Conservation (phyloP, 1,284 basidiomycete species). For the Marasmius fiardii region DNA sequence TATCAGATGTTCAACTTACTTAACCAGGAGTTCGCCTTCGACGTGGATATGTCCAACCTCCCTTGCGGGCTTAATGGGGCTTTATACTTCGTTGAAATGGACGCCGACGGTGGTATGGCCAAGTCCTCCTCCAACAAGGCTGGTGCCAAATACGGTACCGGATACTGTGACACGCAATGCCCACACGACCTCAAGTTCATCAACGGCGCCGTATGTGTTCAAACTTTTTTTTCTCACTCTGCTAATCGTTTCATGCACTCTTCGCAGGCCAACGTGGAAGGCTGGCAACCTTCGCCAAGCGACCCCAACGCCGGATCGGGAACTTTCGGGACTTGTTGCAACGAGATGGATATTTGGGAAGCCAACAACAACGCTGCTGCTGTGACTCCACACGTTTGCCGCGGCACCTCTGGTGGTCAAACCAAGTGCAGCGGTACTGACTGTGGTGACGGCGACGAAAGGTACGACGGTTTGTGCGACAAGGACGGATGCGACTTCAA, state of each 20-base stretch:
- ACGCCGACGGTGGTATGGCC: conserved; percentile 49
- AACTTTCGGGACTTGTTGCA: conserved; percentile 47
- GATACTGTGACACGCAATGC: conserved; percentile 59
- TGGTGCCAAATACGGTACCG: conserved; percentile 54
- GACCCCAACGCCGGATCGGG: conserved; percentile 32
- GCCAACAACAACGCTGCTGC: conserved; percentile 49
- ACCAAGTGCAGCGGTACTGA: conserved; percentile 32
- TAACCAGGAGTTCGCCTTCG: conserved; percentile 48
- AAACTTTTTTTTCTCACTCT: neutral
- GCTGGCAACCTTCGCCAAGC: conserved; percentile 32
- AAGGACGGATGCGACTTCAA: conserved; percentile 46
- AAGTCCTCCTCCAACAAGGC: conserved; percentile 49
- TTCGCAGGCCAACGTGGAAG: conserved; percentile 41
- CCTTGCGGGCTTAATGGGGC: conserved; percentile 57
- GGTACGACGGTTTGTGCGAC: conserved; percentile 35
- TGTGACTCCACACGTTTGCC: conserved; percentile 50
- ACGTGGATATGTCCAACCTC: conserved; percentile 52
- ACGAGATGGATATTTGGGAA: conserved; percentile 60
- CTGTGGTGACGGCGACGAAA: conserved; percentile 25
- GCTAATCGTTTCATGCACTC: conserved; percentile 4
- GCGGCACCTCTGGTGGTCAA: conserved; percentile 27
- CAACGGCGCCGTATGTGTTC: conserved; percentile 40
- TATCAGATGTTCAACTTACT: conserved; percentile 47
- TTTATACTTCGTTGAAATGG: conserved; percentile 43
- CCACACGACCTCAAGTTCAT: conserved; percentile 56